Evolutionary conservation across 2,329 filamentous ascomycete species (phyloP), one percentile per base, ranked within the genome.

Genomic region (Aspergillus hortae): DNA sequence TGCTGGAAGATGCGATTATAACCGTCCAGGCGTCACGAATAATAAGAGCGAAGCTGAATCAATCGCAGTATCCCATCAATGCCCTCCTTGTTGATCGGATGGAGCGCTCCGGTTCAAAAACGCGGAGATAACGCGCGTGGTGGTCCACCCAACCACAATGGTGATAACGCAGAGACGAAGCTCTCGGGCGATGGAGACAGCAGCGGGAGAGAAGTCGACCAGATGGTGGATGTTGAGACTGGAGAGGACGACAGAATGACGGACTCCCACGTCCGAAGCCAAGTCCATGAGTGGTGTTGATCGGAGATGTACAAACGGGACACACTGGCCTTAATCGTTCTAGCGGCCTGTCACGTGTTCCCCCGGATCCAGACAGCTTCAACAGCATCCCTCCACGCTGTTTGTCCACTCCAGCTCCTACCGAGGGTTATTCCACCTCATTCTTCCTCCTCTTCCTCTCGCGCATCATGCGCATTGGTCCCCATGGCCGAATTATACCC

Each of bases 401-500:
- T 44, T 33, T 27, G 49, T 56, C 30, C 45, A 49, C 51, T 45
- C 49, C 41, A 43, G 14, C 48, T 41, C 19, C 36, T 12, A 14
- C 17, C 46, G 44, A 30, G 43, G 21, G 19, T 44, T 12, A 40
- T 32, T 46, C 32, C 27, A 44, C 25, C 25, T n/a, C 43, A 27
- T 23, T 44, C n/a, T 36, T 36, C 14, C 23, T 44, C 43, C 40
- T 52, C n/a, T 27, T 33, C 49, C 46, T 46, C 49, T 46, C 17
- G 48, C 46, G 47, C 58, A 61, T 48, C 40, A 70, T 67, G 67
- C 60, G 46, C 59, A 55, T 30, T 19, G 38, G 44, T 54, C 56
- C 38, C 63, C 65, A 95, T 95, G 90, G 80, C 85, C 67, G 89
- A 92, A 58, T 74, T 85, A 49, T 91, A 92, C 70, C 94, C 94